Evolutionary conservation across 192 early-diverging fungal species (phyloP), one percentile per base, ranked within the genome.

Genomic region (Phlyctochytrium planicorne): DNA sequence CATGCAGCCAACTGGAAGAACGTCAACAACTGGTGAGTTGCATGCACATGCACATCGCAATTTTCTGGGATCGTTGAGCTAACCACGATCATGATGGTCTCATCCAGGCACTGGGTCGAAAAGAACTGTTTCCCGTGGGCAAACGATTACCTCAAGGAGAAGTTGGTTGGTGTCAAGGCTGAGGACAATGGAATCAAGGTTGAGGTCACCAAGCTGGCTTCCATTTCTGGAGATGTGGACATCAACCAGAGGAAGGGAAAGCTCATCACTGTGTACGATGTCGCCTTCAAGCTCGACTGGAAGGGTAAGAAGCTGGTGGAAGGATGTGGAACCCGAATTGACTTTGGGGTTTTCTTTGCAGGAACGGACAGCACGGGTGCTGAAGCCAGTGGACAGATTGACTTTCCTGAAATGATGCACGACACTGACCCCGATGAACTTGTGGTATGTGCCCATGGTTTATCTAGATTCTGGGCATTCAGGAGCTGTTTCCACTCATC

Each of bases 211-310:
- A 80, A 86, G 25, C 79, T 97, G 23, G 71, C 78, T 60, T 80
- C 83, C 1, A 84, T 94, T 29, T 82, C 70, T 2, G 96, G 96
- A 33, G 96, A 98, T 77, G 91, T 87, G 6, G 93, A 97, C 53
- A 79, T 98, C 67, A 96, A 94, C 80, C 91, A 95, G 79, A 87
- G 96, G 68, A 98, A 98, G 76, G 94, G 95, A 33, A 92, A 93
- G 74, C 80, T 98, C 36, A 94, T 98, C 53, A 91, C 94, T 52
- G 94, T 98, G 70, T 96, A 85, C 78, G 96, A 97, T 67, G 79
- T 98, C 12, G 81, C 79, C 27, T 74, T 98, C 71, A 91, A 86
- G 34, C 61, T 93, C 24, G 74, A 80, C 25, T 98, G 94, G 91
- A 81, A 73, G 60, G 85, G 78, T 73, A 62, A n/a, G 10, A n/a